Evolutionary conservation across 768 basidiomycete species (phyloP).

Genomic region (Jaapia argillacea): DNA sequence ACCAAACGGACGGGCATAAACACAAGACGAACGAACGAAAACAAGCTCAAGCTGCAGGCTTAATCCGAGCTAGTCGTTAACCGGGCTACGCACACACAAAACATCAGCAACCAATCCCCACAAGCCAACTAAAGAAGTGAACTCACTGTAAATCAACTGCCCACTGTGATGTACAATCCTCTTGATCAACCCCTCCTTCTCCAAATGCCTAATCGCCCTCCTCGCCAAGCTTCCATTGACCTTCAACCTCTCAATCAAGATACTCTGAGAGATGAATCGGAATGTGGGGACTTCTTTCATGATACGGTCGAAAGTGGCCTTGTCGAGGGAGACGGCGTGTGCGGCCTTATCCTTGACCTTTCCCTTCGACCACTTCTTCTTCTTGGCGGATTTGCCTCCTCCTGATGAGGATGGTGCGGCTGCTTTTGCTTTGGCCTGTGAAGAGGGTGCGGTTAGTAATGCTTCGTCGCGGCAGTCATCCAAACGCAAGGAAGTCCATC

Average conservation of each 20-base stretch:
- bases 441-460: too few relatives aligned
- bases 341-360: slow-evolving; percentile 99
- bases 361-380: slow-evolving; percentile 99
- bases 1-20: neutral
- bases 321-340: slow-evolving; percentile 93
- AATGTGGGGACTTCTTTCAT: slow-evolving; percentile 98
- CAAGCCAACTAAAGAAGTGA: slow-evolving; percentile 4
- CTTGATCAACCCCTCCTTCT: slow-evolving; percentile 93
- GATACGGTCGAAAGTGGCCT: slow-evolving; percentile 87
- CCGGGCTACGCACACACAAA: neutral
- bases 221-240: slow-evolving; percentile 94
- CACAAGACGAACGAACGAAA: neutral
- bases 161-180: slow-evolving; percentile 91
- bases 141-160: slow-evolving; percentile 94
- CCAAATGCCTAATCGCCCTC: slow-evolving; percentile 81
- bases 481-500: too few relatives aligned
- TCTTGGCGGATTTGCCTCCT: slow-evolving; percentile 88
- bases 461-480: too few relatives aligned
- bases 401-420: slow-evolving; percentile 52
- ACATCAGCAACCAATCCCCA: neutral
- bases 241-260: slow-evolving; percentile 97
- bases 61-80: neutral
- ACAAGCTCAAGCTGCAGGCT: neutral
- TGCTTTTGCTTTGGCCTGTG: slow-evolving; percentile 59
- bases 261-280: slow-evolving; percentile 96